Base-by-base conservation (phyloP, 345 rosid species). In the Melaleuca alternifolia region DNA sequence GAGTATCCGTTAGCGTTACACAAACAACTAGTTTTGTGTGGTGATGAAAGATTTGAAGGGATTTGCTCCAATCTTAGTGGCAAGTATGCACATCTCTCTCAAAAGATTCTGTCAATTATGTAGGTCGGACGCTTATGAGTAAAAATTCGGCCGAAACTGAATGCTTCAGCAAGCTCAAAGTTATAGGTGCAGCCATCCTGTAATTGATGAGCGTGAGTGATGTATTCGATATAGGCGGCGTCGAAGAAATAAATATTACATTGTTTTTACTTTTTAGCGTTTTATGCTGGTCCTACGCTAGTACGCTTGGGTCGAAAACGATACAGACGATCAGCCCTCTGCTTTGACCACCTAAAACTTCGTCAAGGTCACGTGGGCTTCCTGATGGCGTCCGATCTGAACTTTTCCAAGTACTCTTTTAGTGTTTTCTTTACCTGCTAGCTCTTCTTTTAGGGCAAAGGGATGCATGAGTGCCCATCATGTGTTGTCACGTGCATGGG, bases 401-500 rank as follows among this genome's bases (percentile, higher is more conserved):
- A 83, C 84, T 50, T 54, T 51, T 11, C 53, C 33, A 18, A 83
- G 57, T 10, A 51, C 28, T 50, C 51, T 82, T 54, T 83, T 50
- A n/a, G 57, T 9, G 54, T 83, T 51, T 54, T 8, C 44, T 3
- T 83, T 83, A 23, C 28, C 44, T n/a, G n/a, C 24, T 50, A 1
- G 37, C 84, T 37, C 57, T 53, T 15, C 44, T 83, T n/a, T 83
- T 51, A 9, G 84, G 46, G 84, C 24, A 8, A 11, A 41, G 41
- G 84, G 20, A 23, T 21, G 24, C 28, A 51, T n/a, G 59, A 87
- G 87, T 85, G 90, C 88, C 51, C 85, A 50, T 83, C 94, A 91
- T 86, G 91, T 90, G 91, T 41, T 50, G 26, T 85, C 90, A 91
- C 89, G 86, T 90, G 92, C 90, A n/a, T 82, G 56, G 16, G 37